These are phyloP conservation scores for Clonostachys rosea DNA, from an alignment of 2,329 filamentous ascomycete species.

Conservation along the genomic window DNA sequence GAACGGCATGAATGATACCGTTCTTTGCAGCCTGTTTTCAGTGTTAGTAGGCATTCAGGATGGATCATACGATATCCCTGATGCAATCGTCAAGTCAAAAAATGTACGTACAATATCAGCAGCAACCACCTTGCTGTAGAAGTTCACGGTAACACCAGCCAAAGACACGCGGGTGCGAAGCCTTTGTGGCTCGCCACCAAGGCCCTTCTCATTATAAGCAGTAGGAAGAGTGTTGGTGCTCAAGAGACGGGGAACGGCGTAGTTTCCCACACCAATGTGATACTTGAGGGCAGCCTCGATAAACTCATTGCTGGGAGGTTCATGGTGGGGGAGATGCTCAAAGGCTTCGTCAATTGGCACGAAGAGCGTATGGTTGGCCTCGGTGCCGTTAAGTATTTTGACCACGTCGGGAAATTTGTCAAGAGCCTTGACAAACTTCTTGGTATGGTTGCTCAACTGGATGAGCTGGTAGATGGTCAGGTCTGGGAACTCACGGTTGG, in stretches of 20 bases:
- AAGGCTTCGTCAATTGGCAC: constrained; percentile 77
- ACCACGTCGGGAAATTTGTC: constrained; percentile 69
- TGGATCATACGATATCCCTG: neutral
- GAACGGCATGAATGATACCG: constrained; percentile 75
- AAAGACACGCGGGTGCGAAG: constrained; percentile 62
- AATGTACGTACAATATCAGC: constrained; percentile 57
- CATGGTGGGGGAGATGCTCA: constrained; percentile 44
- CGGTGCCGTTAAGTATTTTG: constrained; percentile 67
- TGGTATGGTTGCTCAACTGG: constrained; percentile 69
- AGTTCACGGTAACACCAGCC: constrained; percentile 68
- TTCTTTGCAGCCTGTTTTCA: constrained; percentile 61
- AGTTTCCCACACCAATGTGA: constrained; percentile 66
- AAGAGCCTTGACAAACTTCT: constrained; percentile 71
- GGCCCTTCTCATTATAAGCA: constrained; percentile 47
- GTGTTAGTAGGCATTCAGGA: neutral
- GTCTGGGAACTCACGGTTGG: constrained; percentile 41
- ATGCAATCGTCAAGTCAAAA: neutral
- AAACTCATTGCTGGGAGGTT: constrained; percentile 65
- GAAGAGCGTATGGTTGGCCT: constrained; percentile 74
- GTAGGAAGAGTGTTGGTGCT: constrained; percentile 72
- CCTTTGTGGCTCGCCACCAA: constrained; percentile 67
- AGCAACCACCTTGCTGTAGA: constrained; percentile 66
- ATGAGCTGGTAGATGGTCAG: constrained; percentile 79
- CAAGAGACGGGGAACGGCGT: constrained; percentile 62
- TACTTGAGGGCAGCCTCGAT: constrained; percentile 68